phyloP scores from a whole-genome alignment of 768 basidiomycete species.

The Mycena rosella region DNA sequence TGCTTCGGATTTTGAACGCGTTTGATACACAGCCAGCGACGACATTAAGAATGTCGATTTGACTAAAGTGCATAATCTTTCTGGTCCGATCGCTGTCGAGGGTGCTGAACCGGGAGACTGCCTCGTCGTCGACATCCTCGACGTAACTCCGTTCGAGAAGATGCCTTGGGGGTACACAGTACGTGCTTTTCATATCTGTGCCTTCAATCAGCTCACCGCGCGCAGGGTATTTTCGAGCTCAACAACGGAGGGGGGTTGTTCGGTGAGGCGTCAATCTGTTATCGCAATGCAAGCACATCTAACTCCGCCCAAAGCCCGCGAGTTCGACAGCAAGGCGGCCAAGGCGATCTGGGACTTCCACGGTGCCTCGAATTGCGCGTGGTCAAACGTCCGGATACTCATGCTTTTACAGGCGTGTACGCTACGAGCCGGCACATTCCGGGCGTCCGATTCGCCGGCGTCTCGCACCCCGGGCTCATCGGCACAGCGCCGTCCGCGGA shows the following conservation, averaged over 20 bases:
- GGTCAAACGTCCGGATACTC: neutral
- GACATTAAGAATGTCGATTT: constrained; percentile 77
- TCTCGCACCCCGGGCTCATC: constrained; percentile 81
- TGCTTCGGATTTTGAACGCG: neutral
- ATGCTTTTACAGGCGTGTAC: constrained; percentile 63
- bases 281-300: neutral
- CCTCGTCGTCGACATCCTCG: constrained; percentile 84
- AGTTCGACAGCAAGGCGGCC: constrained; percentile 77
- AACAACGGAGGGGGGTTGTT: constrained; percentile 81
- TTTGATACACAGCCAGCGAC: constrained; percentile 63
- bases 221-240: constrained; percentile 79
- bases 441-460: constrained; percentile 82
- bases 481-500: constrained; percentile 84
- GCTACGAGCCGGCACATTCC: constrained; percentile 83
- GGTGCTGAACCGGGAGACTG: constrained; percentile 86
- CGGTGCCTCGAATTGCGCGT: constrained; percentile 49
- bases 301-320: constrained; percentile 56
- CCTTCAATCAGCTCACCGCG: constrained; percentile 1
- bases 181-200: constrained; percentile 23
- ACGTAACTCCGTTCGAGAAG: constrained; percentile 76
- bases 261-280: constrained; percentile 53
- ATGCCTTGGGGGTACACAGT: constrained; percentile 89
- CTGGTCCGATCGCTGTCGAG: constrained; percentile 80
- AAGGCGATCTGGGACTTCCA: constrained; percentile 89
- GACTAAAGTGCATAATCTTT: constrained; percentile 78